Evolutionary conservation across 1,284 basidiomycete species (phyloP), one percentile per base, ranked within the genome.

Genomic region (Trichosporon coremiiforme): DNA sequence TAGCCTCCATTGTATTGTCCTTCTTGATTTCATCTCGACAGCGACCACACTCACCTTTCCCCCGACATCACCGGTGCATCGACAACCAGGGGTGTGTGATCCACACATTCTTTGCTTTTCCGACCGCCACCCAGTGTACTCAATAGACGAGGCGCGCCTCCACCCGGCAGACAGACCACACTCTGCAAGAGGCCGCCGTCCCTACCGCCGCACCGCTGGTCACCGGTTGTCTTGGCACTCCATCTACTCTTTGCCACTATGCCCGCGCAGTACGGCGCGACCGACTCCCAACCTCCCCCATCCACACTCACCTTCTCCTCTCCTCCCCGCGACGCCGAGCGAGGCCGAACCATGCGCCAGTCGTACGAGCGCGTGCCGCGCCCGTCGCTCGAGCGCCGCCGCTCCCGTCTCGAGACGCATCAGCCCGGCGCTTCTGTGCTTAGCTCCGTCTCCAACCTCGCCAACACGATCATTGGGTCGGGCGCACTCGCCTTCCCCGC

Each of bases 391-490:
- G 35, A 57, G 41, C 65, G 64, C 13, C 71, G 67, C 36, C 45
- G 57, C 36, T 55, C 66, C 13, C 69, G 69, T 41, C 66, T 63
- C 53, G 69, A 64, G 25, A 57, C 62, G 5, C 50, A 67, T 50
- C 65, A 53, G 20, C 72, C 73, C 8, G 73, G 71, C 57, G 73
- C 73, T 2, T 65, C 17, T 9, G 60, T 71, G 10, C 69, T 74
- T 4, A 79, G 78, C 6, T 82, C 81, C 2, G 75, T 80, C 25
- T 73, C 75, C 64, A 95, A 95, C 77, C 84, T 94, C 67, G 85
- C 89, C 62, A 93, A 95, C 77, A 95, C 93, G 0, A 93, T 94
- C 76, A 91, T 95, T 77, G 93, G 93, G 15, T 93, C 91, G 70
- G 93, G 93, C 88, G 83, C 79, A 87, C 75, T 84, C 20, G 82